A percentile compares a stretch with the other conserved stretches of the same genome.
Evolutionary conservation across 2,329 filamentous ascomycete species (phyloP).

Genomic region (Aspergillus niger): DNA sequence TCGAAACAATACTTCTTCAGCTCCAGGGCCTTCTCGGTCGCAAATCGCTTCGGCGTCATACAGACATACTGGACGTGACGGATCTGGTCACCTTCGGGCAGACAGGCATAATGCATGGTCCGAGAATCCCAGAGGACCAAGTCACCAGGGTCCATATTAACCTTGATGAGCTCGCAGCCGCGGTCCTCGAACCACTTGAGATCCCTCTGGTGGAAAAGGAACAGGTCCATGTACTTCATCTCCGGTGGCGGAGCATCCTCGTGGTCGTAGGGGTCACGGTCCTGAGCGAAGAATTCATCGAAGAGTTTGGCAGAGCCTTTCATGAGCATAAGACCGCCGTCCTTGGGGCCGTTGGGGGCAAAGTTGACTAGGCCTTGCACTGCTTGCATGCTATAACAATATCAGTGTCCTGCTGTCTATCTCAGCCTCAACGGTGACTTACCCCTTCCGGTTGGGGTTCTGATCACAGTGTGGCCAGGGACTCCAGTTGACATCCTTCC

Average conservation of each 20-base stretch:
- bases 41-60: slow-evolving; percentile 44
- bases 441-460: slow-evolving; percentile 28
- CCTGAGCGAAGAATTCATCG: slow-evolving; percentile 30
- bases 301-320: slow-evolving; percentile 33
- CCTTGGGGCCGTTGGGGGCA: slow-evolving; percentile 36
- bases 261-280: background rate
- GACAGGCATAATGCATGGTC: slow-evolving; percentile 43
- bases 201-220: slow-evolving; percentile 30
- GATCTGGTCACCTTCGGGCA: slow-evolving; percentile 32
- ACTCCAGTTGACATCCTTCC: slow-evolving; percentile 33
- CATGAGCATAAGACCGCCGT: slow-evolving; percentile 42
- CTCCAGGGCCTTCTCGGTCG: slow-evolving; percentile 43
- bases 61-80: slow-evolving; percentile 43
- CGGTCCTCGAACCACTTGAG: slow-evolving; percentile 37
- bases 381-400: no score
- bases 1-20: slow-evolving; percentile 48
- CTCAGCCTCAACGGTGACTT: no score
- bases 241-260: background rate
- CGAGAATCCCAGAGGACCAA: slow-evolving; percentile 46
- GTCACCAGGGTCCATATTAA: slow-evolving; percentile 47
- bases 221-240: slow-evolving; percentile 27
- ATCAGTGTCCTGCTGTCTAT: no score
- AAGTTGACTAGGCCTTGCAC: slow-evolving; percentile 54
- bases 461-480: slow-evolving; percentile 54
- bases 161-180: slow-evolving; percentile 36